Base-by-base conservation (phyloP, 148 eudicot species). In the Tetragonia tetragonoides region DNA sequence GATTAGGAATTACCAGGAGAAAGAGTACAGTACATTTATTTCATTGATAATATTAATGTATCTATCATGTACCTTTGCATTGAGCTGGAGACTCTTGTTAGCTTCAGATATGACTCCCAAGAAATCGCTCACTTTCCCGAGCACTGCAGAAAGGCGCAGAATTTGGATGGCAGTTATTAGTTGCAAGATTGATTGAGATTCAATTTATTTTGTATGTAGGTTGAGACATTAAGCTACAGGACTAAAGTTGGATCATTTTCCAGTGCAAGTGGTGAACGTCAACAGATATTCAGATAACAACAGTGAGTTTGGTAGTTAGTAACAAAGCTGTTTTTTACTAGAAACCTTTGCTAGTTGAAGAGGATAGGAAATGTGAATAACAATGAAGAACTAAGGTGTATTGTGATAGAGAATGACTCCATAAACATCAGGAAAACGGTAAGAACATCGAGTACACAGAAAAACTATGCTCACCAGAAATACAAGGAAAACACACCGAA, bases 51-150 rank as follows among this genome's bases (percentile, higher is more conserved):
- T 40, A 39, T 84, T 34, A 23, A 57, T 40, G 40, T 84, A 84
- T 97, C 94, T 85, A 44, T 34, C 20, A 41, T 51, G 44, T 85
- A 85, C 98, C 97, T 86, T 90, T 41, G 94, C 93, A 67, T 89
- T 88, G 34, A 85, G 78, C 84, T 82, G 77, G 79, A 94, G 88
- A 74, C 78, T 86, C 79, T 86, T 83, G 87, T 92, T 93, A 46
- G 98, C 89, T 82, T 94, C 93, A 17, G 93, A 85, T 49, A 94
- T 77, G 21, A 92, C 84, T 72, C 97, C 93, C 78, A 94, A 44
- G 76, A 94, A 92, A 75, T 92, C 93, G 78, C 86, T 90, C 75
- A 89, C 87, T 73, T 85, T 89, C 67, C 90, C 91, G 65, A 92
- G 79, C 81, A 94, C 98, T 94, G 88, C 78, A 72, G 51, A 56